Conservation (phyloP, 1,284 basidiomycete species). For the Malassezia cuniculi region DNA sequence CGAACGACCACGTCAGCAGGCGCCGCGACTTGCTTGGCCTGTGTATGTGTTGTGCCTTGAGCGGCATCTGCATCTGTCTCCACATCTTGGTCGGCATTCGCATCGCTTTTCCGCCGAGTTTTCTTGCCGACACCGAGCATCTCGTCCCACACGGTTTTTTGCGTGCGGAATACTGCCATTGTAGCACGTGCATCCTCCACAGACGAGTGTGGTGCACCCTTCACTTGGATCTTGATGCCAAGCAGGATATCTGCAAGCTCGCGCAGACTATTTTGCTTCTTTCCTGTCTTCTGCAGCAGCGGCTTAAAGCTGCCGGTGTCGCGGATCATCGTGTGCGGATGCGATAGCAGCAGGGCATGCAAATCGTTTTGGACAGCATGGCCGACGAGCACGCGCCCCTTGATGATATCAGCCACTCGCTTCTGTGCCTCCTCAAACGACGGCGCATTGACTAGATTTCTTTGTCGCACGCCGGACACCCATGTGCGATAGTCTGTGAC, state of each 20-base stretch:
- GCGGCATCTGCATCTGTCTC: too few relatives aligned
- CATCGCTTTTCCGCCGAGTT: slow-evolving; percentile 13
- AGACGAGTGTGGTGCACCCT: slow-evolving; percentile 29
- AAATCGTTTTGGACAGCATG: slow-evolving; percentile 88
- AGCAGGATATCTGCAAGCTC: slow-evolving; percentile 71
- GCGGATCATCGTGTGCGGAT: slow-evolving; percentile 63
- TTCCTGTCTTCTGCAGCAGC: slow-evolving; percentile 51
- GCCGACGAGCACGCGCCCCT: slow-evolving; percentile 74
- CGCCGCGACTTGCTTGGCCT: too few relatives aligned
- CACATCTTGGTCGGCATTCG: slow-evolving; percentile 13
- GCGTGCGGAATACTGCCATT: slow-evolving; percentile 83
- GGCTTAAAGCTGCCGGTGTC: slow-evolving; percentile 63
- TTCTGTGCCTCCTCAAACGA: slow-evolving; percentile 69
- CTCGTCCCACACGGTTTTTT: slow-evolving; percentile 70
- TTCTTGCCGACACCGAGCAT: slow-evolving; percentile 10
- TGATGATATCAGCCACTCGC: slow-evolving; percentile 62
- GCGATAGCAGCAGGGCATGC: slow-evolving; percentile 75
- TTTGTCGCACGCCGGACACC: slow-evolving; percentile 70
- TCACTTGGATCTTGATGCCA: slow-evolving; percentile 65
- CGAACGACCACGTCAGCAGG: too few relatives aligned
- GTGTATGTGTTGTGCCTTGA: too few relatives aligned
- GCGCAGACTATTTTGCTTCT: slow-evolving; percentile 61
- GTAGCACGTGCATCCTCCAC: slow-evolving; percentile 77
- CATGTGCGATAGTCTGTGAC: slow-evolving; percentile 89
- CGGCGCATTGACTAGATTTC: slow-evolving; percentile 61